Base-by-base conservation (phyloP, 1,139 yeast species). In the Torulaspora pretoriensis region DNA sequence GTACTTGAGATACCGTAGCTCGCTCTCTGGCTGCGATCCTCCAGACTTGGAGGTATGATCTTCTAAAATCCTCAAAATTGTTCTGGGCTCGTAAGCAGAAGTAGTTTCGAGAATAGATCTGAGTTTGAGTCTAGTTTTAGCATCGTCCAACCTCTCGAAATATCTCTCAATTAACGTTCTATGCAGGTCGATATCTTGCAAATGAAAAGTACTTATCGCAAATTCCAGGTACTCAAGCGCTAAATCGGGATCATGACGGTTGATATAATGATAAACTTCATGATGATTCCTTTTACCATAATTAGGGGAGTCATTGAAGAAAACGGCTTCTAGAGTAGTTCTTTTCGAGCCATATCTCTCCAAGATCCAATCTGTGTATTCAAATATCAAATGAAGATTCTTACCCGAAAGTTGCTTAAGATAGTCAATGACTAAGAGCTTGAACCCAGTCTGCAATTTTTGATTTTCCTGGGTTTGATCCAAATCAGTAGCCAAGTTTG, bases 221-320 rank as follows among this genome's bases (percentile, higher is more conserved):
- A 78, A 80, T 55, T 87, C 92, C 44, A 90, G 68, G 59, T 84
- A 90, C 19, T 63, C 56, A 1, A 77, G 65, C 0, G 78, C 74
- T 30, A 81, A 59, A 0, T 25, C 31, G 4, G 49, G 17, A 62
- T 65, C 48, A 40, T 58, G 23, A 38, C 43, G 49, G 24, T 65
- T 47, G 64, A 74, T 49, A 61, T 65, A 77, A 1, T 75, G 72
- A 40, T 82, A 69, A 0, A 88, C 83, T 54, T 72, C 70, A 12
- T 64, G 52, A 37, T 74, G 71, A 49, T 85, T 78, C 45, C 82
- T 74, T 14, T 79, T 70, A 45, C 78, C 83, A 51, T 86, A 76
- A 55, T 80, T 82, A 10, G 75, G 73, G 0, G 83, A 69, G 45
- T 83, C 84, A 49, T 78, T 82, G 72, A 87, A 72, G 53, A 90